Conservation (phyloP, 306 rosid genomes). For the Castanea mollissima region DNA sequence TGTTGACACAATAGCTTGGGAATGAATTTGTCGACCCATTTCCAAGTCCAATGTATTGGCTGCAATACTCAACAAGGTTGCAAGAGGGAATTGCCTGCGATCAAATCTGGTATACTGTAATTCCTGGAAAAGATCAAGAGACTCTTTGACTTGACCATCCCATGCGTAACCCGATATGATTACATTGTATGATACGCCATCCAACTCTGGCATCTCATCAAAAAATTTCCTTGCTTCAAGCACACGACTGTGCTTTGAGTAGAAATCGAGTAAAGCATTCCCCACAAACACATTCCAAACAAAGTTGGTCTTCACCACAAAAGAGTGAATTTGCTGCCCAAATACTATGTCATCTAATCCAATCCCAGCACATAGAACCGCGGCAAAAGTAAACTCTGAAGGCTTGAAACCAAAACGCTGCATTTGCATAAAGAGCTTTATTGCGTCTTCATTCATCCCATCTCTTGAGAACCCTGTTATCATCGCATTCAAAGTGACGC, state of each 20-base stretch:
- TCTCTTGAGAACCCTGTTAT: slow-evolving; percentile 72
- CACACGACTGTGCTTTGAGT: slow-evolving; percentile 62
- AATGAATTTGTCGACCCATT: slow-evolving; percentile 79
- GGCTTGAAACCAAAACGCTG: slow-evolving; percentile 54
- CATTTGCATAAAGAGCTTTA: slow-evolving; percentile 60
- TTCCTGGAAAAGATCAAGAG: slow-evolving; percentile 52
- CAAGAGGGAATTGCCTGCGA: slow-evolving; percentile 65
- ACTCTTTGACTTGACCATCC: slow-evolving; percentile 47
- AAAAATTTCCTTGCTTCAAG: slow-evolving; percentile 57
- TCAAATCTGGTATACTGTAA: slow-evolving; percentile 60
- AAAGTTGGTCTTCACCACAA: slow-evolving; percentile 60
- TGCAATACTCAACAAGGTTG: slow-evolving; percentile 82
- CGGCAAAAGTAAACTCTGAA: slow-evolving; percentile 81
- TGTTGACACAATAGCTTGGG: slow-evolving; percentile 55
- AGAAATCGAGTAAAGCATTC: slow-evolving; percentile 87
- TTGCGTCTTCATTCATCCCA: slow-evolving; percentile 58
- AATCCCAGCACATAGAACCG: slow-evolving; percentile 58
- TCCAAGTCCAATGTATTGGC: slow-evolving; percentile 52
- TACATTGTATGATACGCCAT: slow-evolving; percentile 79
- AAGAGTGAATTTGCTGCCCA: slow-evolving; percentile 72
- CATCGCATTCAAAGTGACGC: slow-evolving; percentile 73
- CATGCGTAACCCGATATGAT: slow-evolving; percentile 59
- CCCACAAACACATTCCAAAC: slow-evolving; percentile 81
- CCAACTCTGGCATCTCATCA: slow-evolving; percentile 76
- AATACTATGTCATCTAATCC: slow-evolving; percentile 55